Percentiles rank a stretch among this genome's conserved stretches.
These are phyloP conservation scores for Suillus cothurnatus DNA, from an alignment of 768 basidiomycete genomes.

Conservation along the genomic window DNA sequence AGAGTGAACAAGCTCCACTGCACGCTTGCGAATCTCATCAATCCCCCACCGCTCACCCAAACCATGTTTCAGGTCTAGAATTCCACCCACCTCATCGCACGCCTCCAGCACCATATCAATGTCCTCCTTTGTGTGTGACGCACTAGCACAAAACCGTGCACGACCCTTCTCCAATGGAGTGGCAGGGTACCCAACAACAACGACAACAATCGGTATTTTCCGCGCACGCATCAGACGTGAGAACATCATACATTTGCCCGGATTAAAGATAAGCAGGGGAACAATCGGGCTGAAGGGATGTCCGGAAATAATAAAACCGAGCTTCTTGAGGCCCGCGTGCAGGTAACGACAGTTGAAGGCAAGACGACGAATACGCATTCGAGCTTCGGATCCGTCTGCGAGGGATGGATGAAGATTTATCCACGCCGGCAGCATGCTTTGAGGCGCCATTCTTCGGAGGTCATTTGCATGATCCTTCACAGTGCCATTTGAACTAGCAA, in stretches of 20 bases:
- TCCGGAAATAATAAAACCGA: slow-evolving; percentile 97
- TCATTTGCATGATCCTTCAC: slow-evolving; percentile 42
- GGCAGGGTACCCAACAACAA: slow-evolving; percentile 90
- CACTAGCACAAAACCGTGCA: slow-evolving; percentile 92
- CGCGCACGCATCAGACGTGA: slow-evolving; percentile 77
- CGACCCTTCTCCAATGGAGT: slow-evolving; percentile 88
- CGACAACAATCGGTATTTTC: slow-evolving; percentile 77
- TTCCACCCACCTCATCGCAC: slow-evolving; percentile 89
- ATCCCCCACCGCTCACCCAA: slow-evolving; percentile 72
- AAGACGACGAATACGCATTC: slow-evolving; percentile 77
- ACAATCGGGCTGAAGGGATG: slow-evolving; percentile 91
- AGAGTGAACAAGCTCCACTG: slow-evolving; percentile 70
- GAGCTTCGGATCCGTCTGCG: slow-evolving; percentile 83
- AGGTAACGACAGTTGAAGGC: slow-evolving; percentile 97
- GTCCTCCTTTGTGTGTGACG: slow-evolving; percentile 96
- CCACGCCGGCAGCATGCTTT: slow-evolving; percentile 73
- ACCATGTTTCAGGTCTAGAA: slow-evolving; percentile 89
- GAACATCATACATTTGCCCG: slow-evolving; percentile 93
- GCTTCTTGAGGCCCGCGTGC: slow-evolving; percentile 77
- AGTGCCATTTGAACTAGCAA: slow-evolving; percentile 31
- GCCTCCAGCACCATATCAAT: slow-evolving; percentile 84
- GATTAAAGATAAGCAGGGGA: slow-evolving; percentile 88
- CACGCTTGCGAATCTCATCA: slow-evolving; percentile 69
- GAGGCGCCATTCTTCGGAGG: slow-evolving; percentile 67
- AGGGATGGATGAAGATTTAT: slow-evolving; percentile 70